Evolutionary conservation across 2,329 filamentous ascomycete species (phyloP).

Genomic region (Penicillium sp.): DNA sequence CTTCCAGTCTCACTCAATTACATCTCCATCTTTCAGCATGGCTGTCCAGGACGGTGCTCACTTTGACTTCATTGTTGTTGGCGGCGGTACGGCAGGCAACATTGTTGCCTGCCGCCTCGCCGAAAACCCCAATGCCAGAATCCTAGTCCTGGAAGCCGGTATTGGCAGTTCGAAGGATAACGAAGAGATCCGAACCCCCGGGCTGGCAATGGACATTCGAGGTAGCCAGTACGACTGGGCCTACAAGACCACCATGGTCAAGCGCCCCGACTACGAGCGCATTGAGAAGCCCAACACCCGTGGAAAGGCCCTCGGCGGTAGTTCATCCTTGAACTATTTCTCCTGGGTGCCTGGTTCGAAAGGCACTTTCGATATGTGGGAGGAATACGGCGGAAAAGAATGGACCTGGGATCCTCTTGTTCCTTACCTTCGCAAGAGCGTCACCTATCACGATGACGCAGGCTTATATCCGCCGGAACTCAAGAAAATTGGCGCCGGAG

Average conservation of each 20-base stretch:
- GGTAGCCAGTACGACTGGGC: constrained; percentile 58
- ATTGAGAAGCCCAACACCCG: constrained; percentile 64
- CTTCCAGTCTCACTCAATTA: too few relatives aligned
- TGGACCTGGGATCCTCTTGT: constrained; percentile 58
- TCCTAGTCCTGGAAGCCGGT: constrained; percentile 40
- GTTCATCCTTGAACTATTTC: constrained; percentile 61
- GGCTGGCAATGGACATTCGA: constrained; percentile 56
- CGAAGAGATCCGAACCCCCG: constrained; percentile 51
- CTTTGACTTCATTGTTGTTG: constrained; percentile 35
- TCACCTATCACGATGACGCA: constrained; percentile 57
- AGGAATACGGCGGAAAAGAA: constrained; percentile 44
- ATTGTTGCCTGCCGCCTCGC: constrained; percentile 52
- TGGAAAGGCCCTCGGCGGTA: constrained; percentile 59
- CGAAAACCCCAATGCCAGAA: constrained; percentile 47
- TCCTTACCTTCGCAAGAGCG: constrained; percentile 56
- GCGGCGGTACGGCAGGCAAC: constrained; percentile 39
- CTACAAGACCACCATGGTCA: constrained; percentile 62
- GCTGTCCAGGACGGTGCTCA: constrained; percentile 4
- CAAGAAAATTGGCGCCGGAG: constrained; percentile 51
- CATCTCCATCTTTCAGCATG: neutral
- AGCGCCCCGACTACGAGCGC: constrained; percentile 55
- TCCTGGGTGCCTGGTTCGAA: constrained; percentile 61
- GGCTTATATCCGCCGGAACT: constrained; percentile 48
- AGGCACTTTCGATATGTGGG: constrained; percentile 56
- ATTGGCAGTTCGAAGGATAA: constrained; percentile 48